Percentiles rank a stretch among this genome's conserved stretches.
Evolutionary conservation across 495 filamentous ascomycete genomes (phyloP).

Genomic region (Platismatia glauca): DNA sequence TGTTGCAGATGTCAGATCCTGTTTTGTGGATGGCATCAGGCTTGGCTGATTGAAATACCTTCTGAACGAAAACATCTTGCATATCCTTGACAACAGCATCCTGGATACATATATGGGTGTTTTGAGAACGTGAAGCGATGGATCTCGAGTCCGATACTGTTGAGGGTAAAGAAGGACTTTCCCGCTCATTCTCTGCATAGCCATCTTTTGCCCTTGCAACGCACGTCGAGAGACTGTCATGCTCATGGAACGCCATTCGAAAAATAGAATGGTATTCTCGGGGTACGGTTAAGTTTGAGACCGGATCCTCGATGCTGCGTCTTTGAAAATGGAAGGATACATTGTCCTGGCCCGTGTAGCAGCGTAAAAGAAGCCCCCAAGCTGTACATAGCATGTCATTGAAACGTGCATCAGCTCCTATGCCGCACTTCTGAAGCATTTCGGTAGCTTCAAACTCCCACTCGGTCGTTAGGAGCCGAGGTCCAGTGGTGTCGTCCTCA

Average conservation of each 20-base stretch:
- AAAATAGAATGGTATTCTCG: background rate
- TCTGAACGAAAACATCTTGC: background rate
- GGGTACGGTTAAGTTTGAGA: background rate
- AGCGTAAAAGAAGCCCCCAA: conserved; percentile 48
- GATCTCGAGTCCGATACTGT: background rate
- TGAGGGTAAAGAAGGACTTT: background rate
- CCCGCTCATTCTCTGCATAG: background rate
- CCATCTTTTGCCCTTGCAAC: background rate
- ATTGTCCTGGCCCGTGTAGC: conserved; percentile 44
- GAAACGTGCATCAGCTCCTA: background rate
- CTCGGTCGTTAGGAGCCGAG: conserved; percentile 3
- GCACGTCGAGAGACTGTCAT: background rate
- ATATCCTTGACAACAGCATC: background rate
- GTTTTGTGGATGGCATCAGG: background rate
- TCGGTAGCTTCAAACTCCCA: background rate
- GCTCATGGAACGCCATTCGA: background rate
- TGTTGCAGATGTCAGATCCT: background rate
- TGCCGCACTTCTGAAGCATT: background rate
- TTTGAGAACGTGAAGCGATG: background rate
- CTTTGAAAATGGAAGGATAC: conserved; percentile 24
- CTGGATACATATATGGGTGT: background rate
- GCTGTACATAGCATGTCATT: conserved; percentile 23
- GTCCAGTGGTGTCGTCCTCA: background rate
- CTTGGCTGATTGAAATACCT: background rate
- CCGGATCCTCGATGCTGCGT: background rate